Conservation (phyloP, 345 rosid genomes). For the Garcia nutans region DNA sequence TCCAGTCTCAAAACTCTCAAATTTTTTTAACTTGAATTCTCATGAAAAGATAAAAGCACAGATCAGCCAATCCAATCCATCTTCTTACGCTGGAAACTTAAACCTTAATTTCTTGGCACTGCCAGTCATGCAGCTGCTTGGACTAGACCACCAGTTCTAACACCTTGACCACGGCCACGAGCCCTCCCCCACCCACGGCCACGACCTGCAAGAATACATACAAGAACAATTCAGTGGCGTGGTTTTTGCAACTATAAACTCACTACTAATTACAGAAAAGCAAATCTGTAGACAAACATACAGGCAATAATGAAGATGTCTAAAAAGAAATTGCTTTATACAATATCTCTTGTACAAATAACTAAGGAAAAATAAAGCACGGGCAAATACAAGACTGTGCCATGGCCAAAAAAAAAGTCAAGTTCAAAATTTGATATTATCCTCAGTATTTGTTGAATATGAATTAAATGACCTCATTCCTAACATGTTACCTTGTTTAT, state of each 20-base stretch:
- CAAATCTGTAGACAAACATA: not conserved
- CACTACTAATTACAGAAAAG: not conserved
- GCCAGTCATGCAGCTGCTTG: slow-evolving; percentile 12
- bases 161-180: slow-evolving; percentile 9
- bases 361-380: no score
- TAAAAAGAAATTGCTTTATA: not conserved
- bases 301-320: not conserved
- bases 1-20: slow-evolving; percentile 3
- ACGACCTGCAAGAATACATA: slow-evolving; percentile 44
- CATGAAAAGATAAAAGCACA: not conserved
- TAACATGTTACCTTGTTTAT: not conserved
- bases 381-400: no score
- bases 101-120: not conserved
- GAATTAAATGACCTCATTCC: no score
- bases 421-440: not conserved
- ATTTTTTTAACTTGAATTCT: not conserved
- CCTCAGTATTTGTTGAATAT: not conserved
- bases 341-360: not conserved
- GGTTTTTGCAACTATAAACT: not conserved
- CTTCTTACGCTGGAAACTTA: slow-evolving; percentile 10
- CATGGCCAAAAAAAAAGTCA: not conserved
- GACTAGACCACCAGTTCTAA: slow-evolving; percentile 4
- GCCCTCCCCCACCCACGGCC: slow-evolving; percentile 55
- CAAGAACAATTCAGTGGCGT: not conserved
- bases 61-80: slow-evolving; percentile 2